A percentile compares a stretch with the other conserved stretches of the same genome.
phyloP scores from a whole-genome alignment of 106 monocot species.

The Dioscorea alata region DNA sequence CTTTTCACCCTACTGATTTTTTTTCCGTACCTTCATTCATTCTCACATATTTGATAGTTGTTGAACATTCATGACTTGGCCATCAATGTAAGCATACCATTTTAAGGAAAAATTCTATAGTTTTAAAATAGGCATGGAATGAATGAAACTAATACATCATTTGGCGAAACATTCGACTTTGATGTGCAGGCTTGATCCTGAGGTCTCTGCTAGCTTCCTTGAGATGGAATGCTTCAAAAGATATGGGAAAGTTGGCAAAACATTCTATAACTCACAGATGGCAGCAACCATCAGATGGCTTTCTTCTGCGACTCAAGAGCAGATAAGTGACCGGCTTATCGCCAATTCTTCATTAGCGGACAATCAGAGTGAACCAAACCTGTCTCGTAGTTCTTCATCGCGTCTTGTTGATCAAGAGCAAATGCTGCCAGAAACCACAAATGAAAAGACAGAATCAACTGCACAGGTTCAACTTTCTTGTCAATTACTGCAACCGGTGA shows the following conservation, averaged over 20 bases:
- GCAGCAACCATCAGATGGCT: conserved; percentile 80
- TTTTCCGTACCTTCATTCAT: neutral
- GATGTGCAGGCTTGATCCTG: conserved; percentile 31
- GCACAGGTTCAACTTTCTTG: neutral
- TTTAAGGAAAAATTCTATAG: no score
- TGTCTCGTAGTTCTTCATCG: neutral
- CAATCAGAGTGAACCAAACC: neutral
- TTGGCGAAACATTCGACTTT: no score
- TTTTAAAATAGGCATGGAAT: no score
- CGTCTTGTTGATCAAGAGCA: neutral
- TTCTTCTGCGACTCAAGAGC: conserved; percentile 38
- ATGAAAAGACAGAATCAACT: conserved; percentile 1
- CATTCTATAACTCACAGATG: conserved; percentile 83
- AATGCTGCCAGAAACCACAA: neutral
- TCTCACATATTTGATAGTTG: neutral
- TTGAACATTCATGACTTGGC: no score
- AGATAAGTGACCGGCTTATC: conserved; percentile 48
- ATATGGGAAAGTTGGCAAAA: conserved; percentile 67
- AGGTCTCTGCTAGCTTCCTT: conserved; percentile 40
- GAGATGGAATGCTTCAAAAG: conserved; percentile 79
- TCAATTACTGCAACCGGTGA: neutral
- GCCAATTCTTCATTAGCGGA: neutral
- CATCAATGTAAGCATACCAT: no score
- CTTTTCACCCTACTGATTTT: neutral
- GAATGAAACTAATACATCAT: no score